Conservation (phyloP, 2,329 filamentous ascomycete species). For the Metarhizium guizhouense region DNA sequence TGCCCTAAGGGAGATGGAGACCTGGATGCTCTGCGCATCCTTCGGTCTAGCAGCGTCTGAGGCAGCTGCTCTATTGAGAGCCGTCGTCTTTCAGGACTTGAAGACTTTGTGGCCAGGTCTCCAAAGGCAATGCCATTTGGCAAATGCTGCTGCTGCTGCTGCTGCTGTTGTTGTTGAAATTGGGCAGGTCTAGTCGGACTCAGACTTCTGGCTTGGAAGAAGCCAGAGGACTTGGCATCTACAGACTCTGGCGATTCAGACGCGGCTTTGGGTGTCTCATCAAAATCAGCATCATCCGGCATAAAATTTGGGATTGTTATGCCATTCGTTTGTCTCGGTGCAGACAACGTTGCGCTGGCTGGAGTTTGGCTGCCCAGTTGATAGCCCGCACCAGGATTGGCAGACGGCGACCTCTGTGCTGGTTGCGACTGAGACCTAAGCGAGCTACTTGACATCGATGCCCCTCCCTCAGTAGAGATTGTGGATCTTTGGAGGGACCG, state of each 20-base stretch:
- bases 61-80: constrained; percentile 46
- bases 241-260: constrained; percentile 40
- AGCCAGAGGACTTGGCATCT: constrained; percentile 25
- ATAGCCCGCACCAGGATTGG: constrained; percentile 15
- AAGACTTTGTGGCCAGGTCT: constrained; percentile 30
- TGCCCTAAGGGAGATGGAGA: constrained; percentile 49
- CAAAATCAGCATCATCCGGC: constrained; percentile 42
- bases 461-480: constrained; percentile 37
- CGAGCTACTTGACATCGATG: constrained; percentile 41
- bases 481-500: constrained; percentile 47
- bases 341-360: constrained; percentile 25
- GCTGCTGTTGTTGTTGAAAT: background rate
- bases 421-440: constrained; percentile 60
- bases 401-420: constrained; percentile 38
- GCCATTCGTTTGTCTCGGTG: constrained; percentile 36
- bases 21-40: constrained; percentile 43
- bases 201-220: constrained; percentile 18
- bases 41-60: constrained; percentile 42
- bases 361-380: constrained; percentile 22
- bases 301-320: constrained; percentile 46
- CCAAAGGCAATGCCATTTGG: constrained; percentile 37
- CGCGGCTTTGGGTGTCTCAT: constrained; percentile 32
- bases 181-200: constrained; percentile 15
- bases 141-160: constrained; percentile 14
- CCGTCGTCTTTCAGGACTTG: constrained; percentile 32